phyloP scores from a whole-genome alignment of 257 asterid genomes.

The Coffea canephora region DNA sequence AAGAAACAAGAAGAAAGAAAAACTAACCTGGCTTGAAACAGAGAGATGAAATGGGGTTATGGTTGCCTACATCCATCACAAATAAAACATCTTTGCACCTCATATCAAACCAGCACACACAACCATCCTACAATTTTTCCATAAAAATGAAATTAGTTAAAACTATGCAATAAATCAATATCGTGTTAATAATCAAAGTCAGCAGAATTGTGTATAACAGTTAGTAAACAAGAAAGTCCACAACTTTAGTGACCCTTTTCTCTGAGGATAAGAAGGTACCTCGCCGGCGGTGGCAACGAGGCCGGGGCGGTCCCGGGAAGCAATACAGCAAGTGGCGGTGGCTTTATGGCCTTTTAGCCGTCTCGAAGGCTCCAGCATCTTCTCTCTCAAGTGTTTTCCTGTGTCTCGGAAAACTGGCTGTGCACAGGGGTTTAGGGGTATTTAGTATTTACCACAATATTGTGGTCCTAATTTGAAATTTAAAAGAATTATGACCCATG shows the following conservation, averaged over 20 bases:
- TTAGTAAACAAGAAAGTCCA: neutral
- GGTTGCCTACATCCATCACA: slow-evolving; percentile 58
- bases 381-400: neutral
- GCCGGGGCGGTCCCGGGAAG: slow-evolving; percentile 74
- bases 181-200: too few relatives aligned
- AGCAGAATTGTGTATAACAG: neutral
- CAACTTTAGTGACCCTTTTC: neutral
- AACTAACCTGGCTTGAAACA: slow-evolving; percentile 79
- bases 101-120: slow-evolving; percentile 78
- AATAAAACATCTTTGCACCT: slow-evolving; percentile 75
- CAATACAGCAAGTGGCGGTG: slow-evolving; percentile 76
- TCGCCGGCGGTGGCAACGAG: slow-evolving; percentile 76
- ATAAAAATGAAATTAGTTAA: slow-evolving; percentile 9
- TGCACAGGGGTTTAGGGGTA: too few relatives aligned
- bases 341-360: slow-evolving; percentile 67
- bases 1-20: slow-evolving; percentile 5
- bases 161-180: neutral
- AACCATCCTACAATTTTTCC: slow-evolving; percentile 54
- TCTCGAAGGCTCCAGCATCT: slow-evolving; percentile 65
- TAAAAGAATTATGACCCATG: too few relatives aligned
- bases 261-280: slow-evolving; percentile 32
- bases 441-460: too few relatives aligned
- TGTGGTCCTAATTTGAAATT: too few relatives aligned
- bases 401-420: too few relatives aligned
- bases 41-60: slow-evolving; percentile 66